A percentile compares a stretch with the other conserved stretches of the same genome.
Conservation (phyloP, 305 asterid genomes). For the Plantago coronopus region DNA sequence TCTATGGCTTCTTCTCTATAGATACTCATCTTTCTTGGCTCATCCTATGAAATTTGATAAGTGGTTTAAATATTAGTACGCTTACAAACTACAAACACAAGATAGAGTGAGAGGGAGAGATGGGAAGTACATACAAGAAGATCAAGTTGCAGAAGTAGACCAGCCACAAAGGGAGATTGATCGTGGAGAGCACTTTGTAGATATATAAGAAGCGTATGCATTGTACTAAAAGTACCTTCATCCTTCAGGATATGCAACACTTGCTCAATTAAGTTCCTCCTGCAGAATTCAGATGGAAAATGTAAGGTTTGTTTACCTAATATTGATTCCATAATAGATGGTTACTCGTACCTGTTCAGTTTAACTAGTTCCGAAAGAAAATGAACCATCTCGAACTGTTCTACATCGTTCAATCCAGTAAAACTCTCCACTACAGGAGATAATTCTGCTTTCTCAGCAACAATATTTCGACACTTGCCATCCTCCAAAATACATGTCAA, state of each 20-base stretch:
- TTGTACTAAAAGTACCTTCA: constrained; percentile 67
- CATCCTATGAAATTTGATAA: constrained; percentile 38
- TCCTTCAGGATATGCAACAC: constrained; percentile 61
- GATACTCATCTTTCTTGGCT: constrained; percentile 90
- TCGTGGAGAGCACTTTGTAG: constrained; percentile 54
- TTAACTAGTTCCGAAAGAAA: constrained; percentile 66
- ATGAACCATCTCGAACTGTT: constrained; percentile 54
- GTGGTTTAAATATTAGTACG: constrained; percentile 5
- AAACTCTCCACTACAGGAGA: constrained; percentile 48
- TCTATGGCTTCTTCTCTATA: constrained; percentile 85
- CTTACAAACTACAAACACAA: constrained; percentile 9
- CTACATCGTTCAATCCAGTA: constrained; percentile 37
- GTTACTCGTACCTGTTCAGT: constrained; percentile 49
- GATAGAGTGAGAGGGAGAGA: constrained; percentile 14
- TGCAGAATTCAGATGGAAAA: constrained; percentile 26
- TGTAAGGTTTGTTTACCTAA: background rate
- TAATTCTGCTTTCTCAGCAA: constrained; percentile 58
- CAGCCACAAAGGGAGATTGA: constrained; percentile 66
- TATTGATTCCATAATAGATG: constrained; percentile 2
- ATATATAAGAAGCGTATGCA: constrained; percentile 69
- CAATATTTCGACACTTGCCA: constrained; percentile 64
- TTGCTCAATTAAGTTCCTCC: constrained; percentile 61
- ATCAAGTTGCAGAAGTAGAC: constrained; percentile 82
- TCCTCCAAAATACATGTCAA: constrained; percentile 66
- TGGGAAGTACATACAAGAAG: constrained; percentile 46